Conservation (phyloP, 2,329 filamentous ascomycete species). For the Penicillium sp. region DNA sequence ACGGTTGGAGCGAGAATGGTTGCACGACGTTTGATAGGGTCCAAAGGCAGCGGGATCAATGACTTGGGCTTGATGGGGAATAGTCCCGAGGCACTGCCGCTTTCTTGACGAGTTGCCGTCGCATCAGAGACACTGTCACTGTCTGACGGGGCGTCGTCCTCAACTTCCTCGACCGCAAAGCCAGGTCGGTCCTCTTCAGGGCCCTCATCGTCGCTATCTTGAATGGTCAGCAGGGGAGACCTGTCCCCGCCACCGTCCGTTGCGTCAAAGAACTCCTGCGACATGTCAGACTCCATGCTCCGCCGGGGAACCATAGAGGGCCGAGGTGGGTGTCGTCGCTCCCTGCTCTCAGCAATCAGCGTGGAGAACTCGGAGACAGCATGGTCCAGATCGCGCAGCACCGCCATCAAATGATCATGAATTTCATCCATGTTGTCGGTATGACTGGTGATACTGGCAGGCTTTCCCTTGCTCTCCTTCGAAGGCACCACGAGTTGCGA, state of each 20-base stretch:
- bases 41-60: conserved; percentile 74
- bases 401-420: conserved; percentile 77
- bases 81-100: conserved; percentile 50
- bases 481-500: conserved; percentile 55
- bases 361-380: conserved; percentile 80
- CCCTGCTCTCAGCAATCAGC: conserved; percentile 76
- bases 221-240: conserved; percentile 74
- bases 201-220: conserved; percentile 69
- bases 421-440: conserved; percentile 64
- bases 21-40: conserved; percentile 64
- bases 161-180: conserved; percentile 46
- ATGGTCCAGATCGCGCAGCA: conserved; percentile 81
- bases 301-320: conserved; percentile 59
- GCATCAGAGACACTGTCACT: conserved; percentile 55
- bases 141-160: conserved; percentile 63
- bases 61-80: conserved; percentile 77
- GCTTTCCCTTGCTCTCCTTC: conserved; percentile 38
- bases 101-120: conserved; percentile 38
- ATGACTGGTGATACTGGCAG: conserved; percentile 33
- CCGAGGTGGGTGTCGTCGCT: conserved; percentile 62
- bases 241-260: conserved; percentile 60
- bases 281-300: conserved; percentile 79
- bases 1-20: conserved; percentile 74
- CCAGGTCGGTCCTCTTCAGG: conserved; percentile 36
- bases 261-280: conserved; percentile 94